These are phyloP conservation scores for Aspergillus ustus DNA, from an alignment of 2,329 filamentous ascomycete species.

Conservation along the genomic window DNA sequence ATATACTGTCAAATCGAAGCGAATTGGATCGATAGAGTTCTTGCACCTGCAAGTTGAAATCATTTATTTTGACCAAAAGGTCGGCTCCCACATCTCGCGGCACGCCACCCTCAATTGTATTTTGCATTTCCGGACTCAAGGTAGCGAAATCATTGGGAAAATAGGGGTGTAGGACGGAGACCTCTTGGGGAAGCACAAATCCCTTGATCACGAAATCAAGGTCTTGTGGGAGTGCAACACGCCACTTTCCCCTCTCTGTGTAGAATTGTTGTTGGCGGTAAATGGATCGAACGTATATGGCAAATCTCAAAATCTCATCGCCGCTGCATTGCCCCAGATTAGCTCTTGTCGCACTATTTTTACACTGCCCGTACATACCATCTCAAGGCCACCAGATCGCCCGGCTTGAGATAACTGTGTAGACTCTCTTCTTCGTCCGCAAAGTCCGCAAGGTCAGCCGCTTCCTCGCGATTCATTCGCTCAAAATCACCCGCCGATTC, in stretches of 20 bases:
- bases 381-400: conserved; percentile 45
- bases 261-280: conserved; percentile 51
- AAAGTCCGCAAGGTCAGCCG: conserved; percentile 30
- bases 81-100: conserved; percentile 43
- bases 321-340: conserved; percentile 15
- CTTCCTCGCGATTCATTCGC: conserved; percentile 30
- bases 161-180: conserved; percentile 55
- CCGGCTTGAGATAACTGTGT: conserved; percentile 42
- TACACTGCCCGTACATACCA: conserved; percentile 25
- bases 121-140: conserved; percentile 37
- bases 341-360: not conserved
- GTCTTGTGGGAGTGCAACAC: conserved; percentile 39
- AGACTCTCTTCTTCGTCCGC: conserved; percentile 37
- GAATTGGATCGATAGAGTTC: conserved; percentile 42
- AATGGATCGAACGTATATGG: conserved; percentile 48
- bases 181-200: conserved; percentile 51
- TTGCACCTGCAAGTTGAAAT: conserved; percentile 39
- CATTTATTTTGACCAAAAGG: conserved; percentile 40
- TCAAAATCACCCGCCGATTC: conserved; percentile 33
- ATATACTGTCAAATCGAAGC: conserved; percentile 40
- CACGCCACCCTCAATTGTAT: conserved; percentile 46
- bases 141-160: conserved; percentile 48
- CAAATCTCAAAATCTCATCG: conserved; percentile 36
- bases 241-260: conserved; percentile 49
- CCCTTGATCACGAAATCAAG: conserved; percentile 56